Base-by-base conservation (phyloP, 805 yeast genomes). In the Wickerhamomyces strasburgensis region DNA sequence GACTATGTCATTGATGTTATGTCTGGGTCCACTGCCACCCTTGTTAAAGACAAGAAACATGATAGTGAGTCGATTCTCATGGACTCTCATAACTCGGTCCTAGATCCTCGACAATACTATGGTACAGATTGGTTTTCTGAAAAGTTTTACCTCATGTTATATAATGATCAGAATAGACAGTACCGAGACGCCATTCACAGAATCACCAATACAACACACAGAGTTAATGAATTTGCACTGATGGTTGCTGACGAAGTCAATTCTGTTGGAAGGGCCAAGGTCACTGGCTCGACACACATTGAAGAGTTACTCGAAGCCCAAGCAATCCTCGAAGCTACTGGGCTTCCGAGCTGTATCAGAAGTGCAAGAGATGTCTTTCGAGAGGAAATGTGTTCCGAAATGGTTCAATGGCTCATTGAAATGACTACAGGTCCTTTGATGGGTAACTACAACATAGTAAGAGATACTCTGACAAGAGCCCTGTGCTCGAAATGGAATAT, bases 111-210 rank as follows among this genome's bases (percentile, higher is more conserved):
- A 1, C 61, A 61, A 19, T 83, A 83, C 47, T 66, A 64, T 2
- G 68, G 57, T 3, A 54, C 52, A 3, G 76, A 70, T 36, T 51
- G 53, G 37, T 67, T 70, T 19, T 65, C 77, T 14, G 67, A 60
- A 4, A 68, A 68, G 43, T 85, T 67, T 59, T 53, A 48, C 27
- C 60, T 87, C 19, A 58, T 78, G 23, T 60, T 84, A 3, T 86
- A 85, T 69, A 86, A 88, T 48, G 96, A 87, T 53, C 93, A 82
- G 49, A 69, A 75, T 25, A 78, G 83, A 40, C 90, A 88, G 38
- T 78, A 72, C 47, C 65, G 77, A 38, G 95, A 87, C 52, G 88
- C 89, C 0, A 73, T 78, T 3, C 79, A 76, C 36, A 58, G 84
- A 26, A 75, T 87, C 6, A 67, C 73, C 33, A 54, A 70, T 23